A percentile compares a stretch with the other conserved stretches of the same genome.
phyloP scores from a whole-genome alignment of 164 flowering plant genomes.

The Vitis rupestris region DNA sequence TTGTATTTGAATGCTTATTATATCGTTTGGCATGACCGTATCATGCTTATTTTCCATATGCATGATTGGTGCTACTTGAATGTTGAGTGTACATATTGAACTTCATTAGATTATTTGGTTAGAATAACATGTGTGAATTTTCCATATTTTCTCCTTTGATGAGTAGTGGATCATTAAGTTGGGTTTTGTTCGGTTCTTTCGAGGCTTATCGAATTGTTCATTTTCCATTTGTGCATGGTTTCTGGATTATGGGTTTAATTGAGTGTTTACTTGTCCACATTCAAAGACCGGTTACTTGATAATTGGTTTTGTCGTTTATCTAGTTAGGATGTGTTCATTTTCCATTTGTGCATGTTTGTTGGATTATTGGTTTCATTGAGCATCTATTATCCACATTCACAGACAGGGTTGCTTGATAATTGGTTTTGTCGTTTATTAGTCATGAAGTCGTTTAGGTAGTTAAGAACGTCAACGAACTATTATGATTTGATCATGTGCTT shows the following conservation, averaged over 20 bases:
- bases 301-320: neutral
- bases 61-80: too few species aligned
- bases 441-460: neutral
- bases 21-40: neutral
- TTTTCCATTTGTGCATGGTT: slow-evolving; percentile 3
- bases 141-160: too few species aligned
- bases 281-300: too few species aligned
- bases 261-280: neutral
- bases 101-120: too few species aligned
- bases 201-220: neutral
- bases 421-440: neutral
- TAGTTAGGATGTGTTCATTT: neutral
- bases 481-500: too few species aligned
- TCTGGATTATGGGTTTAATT: neutral
- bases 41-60: too few species aligned
- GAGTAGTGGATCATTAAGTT: too few species aligned
- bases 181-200: too few species aligned
- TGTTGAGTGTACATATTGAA: too few species aligned
- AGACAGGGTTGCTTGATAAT: neutral
- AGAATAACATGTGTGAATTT: too few species aligned
- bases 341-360: neutral
- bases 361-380: neutral
- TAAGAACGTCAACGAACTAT: too few species aligned
- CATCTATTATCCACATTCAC: too few species aligned
- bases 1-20: neutral